Percentiles rank a stretch among this genome's conserved stretches.
These are phyloP conservation scores for Nidularia sp. DNA, from an alignment of 768 basidiomycete genomes.

Conservation along the genomic window DNA sequence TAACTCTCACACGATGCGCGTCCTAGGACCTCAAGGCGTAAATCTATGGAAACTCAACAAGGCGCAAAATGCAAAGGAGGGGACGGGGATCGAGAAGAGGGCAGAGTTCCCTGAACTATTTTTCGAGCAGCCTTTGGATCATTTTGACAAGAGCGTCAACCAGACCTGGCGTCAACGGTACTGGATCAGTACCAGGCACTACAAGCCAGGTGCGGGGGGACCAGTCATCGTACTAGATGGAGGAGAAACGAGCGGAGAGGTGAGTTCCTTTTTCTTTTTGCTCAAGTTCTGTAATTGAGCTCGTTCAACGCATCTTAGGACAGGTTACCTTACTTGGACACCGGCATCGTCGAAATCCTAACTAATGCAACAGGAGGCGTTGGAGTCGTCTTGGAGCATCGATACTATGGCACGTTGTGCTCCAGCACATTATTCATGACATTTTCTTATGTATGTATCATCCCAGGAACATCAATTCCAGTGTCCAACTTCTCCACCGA, in stretches of 20 bases:
- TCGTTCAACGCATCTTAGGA: slow-evolving; percentile 19
- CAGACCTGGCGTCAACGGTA: slow-evolving; percentile 87
- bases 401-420: slow-evolving; percentile 66
- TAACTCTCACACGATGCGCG: slow-evolving; percentile 9
- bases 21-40: slow-evolving; percentile 52
- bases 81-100: background rate
- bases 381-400: slow-evolving; percentile 85
- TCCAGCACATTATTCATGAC: no score
- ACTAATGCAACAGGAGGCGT: slow-evolving; percentile 83
- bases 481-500: slow-evolving; percentile 79
- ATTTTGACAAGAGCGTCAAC: slow-evolving; percentile 51
- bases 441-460: no score
- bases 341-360: slow-evolving; percentile 84
- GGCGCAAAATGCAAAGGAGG: slow-evolving; percentile 5
- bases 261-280: slow-evolving; percentile 25
- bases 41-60: slow-evolving; percentile 58
- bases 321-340: slow-evolving; percentile 60
- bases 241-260: slow-evolving; percentile 82
- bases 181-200: slow-evolving; percentile 89
- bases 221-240: slow-evolving; percentile 92
- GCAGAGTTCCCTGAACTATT: slow-evolving; percentile 50
- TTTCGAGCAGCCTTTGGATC: slow-evolving; percentile 86
- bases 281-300: no score
- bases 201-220: slow-evolving; percentile 61
- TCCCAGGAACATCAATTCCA: slow-evolving; percentile 48